phyloP scores from a whole-genome alignment of 768 basidiomycete genomes.

The Lactifluus subvellereus region DNA sequence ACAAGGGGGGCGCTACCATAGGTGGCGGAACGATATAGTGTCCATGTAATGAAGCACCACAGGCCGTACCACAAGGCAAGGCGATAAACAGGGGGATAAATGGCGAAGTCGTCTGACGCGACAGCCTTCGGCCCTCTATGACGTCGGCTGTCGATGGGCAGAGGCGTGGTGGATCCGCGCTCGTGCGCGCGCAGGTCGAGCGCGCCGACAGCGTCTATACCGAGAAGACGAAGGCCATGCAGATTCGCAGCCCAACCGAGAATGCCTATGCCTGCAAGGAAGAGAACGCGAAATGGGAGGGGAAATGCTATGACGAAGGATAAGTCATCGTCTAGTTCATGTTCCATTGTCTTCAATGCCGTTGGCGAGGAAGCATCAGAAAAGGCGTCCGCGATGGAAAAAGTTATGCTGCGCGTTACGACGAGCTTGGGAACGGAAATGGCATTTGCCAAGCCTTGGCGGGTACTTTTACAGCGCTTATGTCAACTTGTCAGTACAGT shows the following conservation, averaged over 20 bases:
- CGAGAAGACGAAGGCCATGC: conserved; percentile 69
- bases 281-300: conserved; percentile 86
- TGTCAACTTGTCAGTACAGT: too few relatives aligned
- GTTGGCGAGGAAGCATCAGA: conserved; percentile 4
- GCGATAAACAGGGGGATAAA: conserved; percentile 61
- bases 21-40: conserved; percentile 55
- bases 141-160: conserved; percentile 26
- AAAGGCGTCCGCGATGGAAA: neutral
- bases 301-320: conserved; percentile 62
- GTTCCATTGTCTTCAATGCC: conserved; percentile 21
- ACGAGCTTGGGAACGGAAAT: too few relatives aligned
- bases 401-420: neutral
- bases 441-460: too few relatives aligned
- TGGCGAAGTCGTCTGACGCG: conserved; percentile 33
- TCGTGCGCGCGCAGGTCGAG: conserved; percentile 48
- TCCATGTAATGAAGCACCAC: conserved; percentile 66
- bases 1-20: conserved; percentile 52
- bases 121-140: conserved; percentile 33
- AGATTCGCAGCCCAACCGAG: conserved; percentile 92
- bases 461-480: too few relatives aligned
- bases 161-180: conserved; percentile 15
- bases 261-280: conserved; percentile 71
- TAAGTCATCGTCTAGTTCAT: conserved; percentile 40
- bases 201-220: conserved; percentile 65
- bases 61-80: conserved; percentile 54